phyloP scores from a whole-genome alignment of 192 early-diverging fungal species.

The Rhizoclosmatium globosum region DNA sequence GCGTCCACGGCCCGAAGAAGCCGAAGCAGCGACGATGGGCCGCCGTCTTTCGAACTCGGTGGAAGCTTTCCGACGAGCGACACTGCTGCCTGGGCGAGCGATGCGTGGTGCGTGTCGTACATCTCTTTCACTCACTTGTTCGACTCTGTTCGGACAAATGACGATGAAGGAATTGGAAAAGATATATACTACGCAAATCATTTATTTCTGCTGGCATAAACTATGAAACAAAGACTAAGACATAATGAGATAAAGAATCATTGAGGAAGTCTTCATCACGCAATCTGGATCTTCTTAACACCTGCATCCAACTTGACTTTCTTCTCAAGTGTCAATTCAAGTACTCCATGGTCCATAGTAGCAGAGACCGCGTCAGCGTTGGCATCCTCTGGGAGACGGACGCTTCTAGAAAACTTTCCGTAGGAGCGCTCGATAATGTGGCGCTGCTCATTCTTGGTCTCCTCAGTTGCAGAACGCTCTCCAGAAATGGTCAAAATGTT shows the following conservation, averaged over 20 bases:
- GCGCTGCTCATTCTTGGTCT: slow-evolving; percentile 48
- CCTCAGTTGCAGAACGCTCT: slow-evolving; percentile 41
- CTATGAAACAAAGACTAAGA: too few species aligned
- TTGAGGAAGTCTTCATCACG: slow-evolving; percentile 25
- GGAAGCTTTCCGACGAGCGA: too few species aligned
- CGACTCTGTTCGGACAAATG: too few species aligned
- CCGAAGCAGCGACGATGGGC: too few species aligned
- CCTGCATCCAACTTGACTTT: slow-evolving; percentile 33
- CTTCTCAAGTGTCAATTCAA: slow-evolving; percentile 59
- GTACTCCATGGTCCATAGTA: slow-evolving; percentile 63
- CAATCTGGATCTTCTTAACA: slow-evolving; percentile 59
- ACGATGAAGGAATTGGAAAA: too few species aligned
- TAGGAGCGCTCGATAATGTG: slow-evolving; percentile 60
- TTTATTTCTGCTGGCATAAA: too few species aligned
- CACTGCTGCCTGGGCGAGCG: too few species aligned
- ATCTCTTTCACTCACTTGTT: too few species aligned
- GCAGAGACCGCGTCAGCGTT: slow-evolving; percentile 58
- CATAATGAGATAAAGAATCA: not conserved
- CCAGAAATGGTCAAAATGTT: slow-evolving; percentile 57
- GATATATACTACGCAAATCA: too few species aligned
- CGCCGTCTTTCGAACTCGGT: too few species aligned
- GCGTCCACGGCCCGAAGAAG: too few species aligned
- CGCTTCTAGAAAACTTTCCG: slow-evolving; percentile 56
- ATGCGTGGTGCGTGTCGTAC: too few species aligned
- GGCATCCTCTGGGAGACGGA: slow-evolving; percentile 58